These are phyloP conservation scores for Neocallimastix lanati DNA, from an alignment of 192 early-diverging fungal genomes.

Conservation along the genomic window DNA sequence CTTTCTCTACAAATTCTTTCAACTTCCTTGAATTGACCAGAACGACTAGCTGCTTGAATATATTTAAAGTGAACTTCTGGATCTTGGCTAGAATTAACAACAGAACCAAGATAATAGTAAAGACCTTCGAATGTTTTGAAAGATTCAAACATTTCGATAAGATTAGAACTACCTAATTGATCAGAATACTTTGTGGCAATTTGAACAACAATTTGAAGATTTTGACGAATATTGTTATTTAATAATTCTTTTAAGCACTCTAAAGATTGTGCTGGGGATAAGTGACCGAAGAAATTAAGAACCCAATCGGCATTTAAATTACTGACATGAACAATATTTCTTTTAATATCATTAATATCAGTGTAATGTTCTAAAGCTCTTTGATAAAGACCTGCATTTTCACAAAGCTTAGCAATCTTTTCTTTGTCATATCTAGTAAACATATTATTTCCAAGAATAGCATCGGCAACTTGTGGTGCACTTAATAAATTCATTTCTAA, in stretches of 20 bases:
- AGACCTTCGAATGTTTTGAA: constrained; percentile 83
- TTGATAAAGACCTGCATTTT: constrained; percentile 95
- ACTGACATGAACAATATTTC: constrained; percentile 77
- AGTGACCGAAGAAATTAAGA: constrained; percentile 81
- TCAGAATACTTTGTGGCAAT: constrained; percentile 94
- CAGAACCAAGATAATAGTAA: constrained; percentile 91
- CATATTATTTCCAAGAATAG: constrained; percentile 89
- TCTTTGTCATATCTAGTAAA: constrained; percentile 88
- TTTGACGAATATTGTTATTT: constrained; percentile 76
- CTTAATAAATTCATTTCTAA: constrained; percentile 96
- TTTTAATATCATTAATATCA: constrained; percentile 90
- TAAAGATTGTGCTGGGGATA: constrained; percentile 92
- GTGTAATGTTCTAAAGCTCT: constrained; percentile 91
- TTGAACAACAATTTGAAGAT: constrained; percentile 88
- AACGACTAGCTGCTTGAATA: constrained; percentile 84
- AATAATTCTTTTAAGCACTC: constrained; percentile 91
- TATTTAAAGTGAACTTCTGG: constrained; percentile 96
- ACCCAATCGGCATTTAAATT: constrained; percentile 77
- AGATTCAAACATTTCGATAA: constrained; percentile 83
- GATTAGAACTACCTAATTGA: constrained; percentile 66
- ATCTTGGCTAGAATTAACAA: constrained; percentile 89
- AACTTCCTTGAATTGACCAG: constrained; percentile 90
- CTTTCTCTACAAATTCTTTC: constrained; percentile 93
- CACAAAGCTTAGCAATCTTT: constrained; percentile 79
- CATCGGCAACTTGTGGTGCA: constrained; percentile 95